Evolutionary conservation across 108 stramenopile species (phyloP).

Genomic region (Asterionellopsis glacialis): DNA sequence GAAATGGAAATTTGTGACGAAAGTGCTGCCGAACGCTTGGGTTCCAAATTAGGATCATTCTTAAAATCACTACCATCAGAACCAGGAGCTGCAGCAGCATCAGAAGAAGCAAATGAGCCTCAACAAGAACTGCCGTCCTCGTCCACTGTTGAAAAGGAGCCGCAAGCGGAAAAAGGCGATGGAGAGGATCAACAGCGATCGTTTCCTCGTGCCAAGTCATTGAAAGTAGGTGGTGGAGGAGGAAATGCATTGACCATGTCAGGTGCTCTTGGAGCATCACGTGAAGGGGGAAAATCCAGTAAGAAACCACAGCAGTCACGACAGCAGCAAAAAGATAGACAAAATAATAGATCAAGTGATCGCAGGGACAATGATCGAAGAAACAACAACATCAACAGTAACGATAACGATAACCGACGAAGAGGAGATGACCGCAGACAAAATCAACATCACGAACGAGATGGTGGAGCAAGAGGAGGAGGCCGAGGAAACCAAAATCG

Average conservation of each 20-base stretch:
- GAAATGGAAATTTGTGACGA: constrained; percentile 33
- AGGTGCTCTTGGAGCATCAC: constrained; percentile 73
- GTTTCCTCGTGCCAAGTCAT: not conserved
- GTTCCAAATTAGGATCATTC: not conserved
- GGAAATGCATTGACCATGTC: constrained; percentile 67
- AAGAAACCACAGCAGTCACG: constrained; percentile 1
- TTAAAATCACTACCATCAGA: too few relatives aligned
- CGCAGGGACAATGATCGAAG: constrained; percentile 1
- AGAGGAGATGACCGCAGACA: constrained; percentile 9
- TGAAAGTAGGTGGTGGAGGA: constrained; percentile 5
- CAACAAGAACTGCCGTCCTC: too few relatives aligned
- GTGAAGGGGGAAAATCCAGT: constrained; percentile 35
- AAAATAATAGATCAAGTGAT: not conserved
- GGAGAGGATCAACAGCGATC: too few relatives aligned
- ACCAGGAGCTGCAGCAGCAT: too few relatives aligned
- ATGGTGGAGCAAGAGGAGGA: constrained; percentile 4
- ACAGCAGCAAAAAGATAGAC: not conserved
- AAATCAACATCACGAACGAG: constrained; percentile 12
- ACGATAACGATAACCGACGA: constrained; percentile 5
- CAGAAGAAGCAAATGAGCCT: too few relatives aligned
- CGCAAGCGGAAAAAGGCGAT: too few relatives aligned
- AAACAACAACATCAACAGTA: not conserved
- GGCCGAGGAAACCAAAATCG: constrained; percentile 5
- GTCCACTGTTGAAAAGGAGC: too few relatives aligned
- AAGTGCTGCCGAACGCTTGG: constrained; percentile 1